Percentiles rank a stretch among this genome's conserved stretches.
These are phyloP conservation scores for Opeltia flavorubescens DNA, from an alignment of 495 filamentous ascomycete genomes.

Conservation along the genomic window DNA sequence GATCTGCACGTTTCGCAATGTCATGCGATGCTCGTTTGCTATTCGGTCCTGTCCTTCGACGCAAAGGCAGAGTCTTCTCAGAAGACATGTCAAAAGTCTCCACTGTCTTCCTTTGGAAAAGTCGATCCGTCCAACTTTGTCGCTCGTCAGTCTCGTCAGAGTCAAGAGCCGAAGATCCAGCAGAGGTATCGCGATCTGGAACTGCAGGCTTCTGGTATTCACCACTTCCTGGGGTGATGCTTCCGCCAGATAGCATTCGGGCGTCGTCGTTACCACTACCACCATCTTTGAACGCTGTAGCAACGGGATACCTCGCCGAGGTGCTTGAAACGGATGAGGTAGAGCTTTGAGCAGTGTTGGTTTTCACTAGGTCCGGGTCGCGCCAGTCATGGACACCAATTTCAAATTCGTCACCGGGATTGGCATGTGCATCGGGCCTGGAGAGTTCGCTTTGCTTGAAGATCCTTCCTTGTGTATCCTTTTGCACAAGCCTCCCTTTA, in stretches of 20 bases:
- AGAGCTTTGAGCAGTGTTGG: conserved; percentile 19
- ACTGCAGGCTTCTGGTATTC: conserved; percentile 40
- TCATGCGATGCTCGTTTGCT: neutral
- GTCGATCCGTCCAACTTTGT: neutral
- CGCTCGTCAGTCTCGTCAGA: neutral
- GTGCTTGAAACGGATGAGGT: neutral
- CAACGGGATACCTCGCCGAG: neutral
- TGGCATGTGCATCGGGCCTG: conserved; percentile 12
- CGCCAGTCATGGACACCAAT: conserved; percentile 91
- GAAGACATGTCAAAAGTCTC: conserved; percentile 1
- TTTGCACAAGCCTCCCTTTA: conserved; percentile 4
- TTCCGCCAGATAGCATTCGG: conserved; percentile 43
- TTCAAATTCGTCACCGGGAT: conserved; percentile 56
- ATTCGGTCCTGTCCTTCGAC: conserved; percentile 2
- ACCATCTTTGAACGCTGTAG: conserved; percentile 14
- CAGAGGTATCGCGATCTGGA: too few relatives aligned
- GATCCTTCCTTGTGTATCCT: conserved; percentile 5
- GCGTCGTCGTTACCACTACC: conserved; percentile 9
- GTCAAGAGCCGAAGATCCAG: too few relatives aligned
- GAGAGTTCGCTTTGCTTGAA: conserved; percentile 4
- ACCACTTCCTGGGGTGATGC: conserved; percentile 64
- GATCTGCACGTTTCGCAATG: conserved; percentile 24
- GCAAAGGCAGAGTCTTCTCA: neutral
- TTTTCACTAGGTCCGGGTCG: conserved; percentile 57
- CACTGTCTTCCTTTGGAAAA: neutral